Base-by-base conservation (phyloP, 768 basidiomycete species). In the Lentinula sp. region DNA sequence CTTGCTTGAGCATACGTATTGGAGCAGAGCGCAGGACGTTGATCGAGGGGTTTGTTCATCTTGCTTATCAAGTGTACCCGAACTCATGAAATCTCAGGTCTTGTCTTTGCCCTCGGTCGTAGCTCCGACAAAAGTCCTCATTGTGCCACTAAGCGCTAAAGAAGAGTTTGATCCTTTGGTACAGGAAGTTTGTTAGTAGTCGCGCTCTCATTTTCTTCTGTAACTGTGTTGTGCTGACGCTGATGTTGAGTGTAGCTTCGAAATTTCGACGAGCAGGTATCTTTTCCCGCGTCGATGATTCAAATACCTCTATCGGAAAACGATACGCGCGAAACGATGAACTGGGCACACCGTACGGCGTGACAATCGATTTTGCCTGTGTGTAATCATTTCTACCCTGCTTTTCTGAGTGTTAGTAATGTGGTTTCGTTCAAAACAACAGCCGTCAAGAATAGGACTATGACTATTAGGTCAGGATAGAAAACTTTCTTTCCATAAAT, bases 271-370 rank as follows among this genome's bases (percentile, higher is more conserved):
- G 82, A 69, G 89, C 88, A 7, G 96, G 50, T 58, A 9, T 62
- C 57, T 93, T 94, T 70, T 88, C 92, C 52, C 84, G 95, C 56
- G 95, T 98, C 2, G 97, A 98, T 71, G 96, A 98, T 71, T 98
- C 95, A 23, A 91, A 89, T 23, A 57, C 31, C 54, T 63, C 57
- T 7, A 98, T 98, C 69, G 97, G 97, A 45, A 95, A 92, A 76
- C 93, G 96, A 13, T 98, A 98, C 75, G 87, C 97, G 11, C 85
- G 97, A 61, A 99, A 98, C 75, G 97, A 99, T 75, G 97, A 98
- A 76, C 83, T 99, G 49, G 97, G 97, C 64, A 98, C 97, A 34
- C 97, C 97, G 1, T 99, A 89, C 73, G 97, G 96, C 54, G 81
- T 96, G 61, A 99, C 97, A 1, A 49, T 45, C 34, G 40, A 54